These are phyloP conservation scores for Bruguiera gymnorhiza DNA, from an alignment of 345 rosid species.

Conservation along the genomic window DNA sequence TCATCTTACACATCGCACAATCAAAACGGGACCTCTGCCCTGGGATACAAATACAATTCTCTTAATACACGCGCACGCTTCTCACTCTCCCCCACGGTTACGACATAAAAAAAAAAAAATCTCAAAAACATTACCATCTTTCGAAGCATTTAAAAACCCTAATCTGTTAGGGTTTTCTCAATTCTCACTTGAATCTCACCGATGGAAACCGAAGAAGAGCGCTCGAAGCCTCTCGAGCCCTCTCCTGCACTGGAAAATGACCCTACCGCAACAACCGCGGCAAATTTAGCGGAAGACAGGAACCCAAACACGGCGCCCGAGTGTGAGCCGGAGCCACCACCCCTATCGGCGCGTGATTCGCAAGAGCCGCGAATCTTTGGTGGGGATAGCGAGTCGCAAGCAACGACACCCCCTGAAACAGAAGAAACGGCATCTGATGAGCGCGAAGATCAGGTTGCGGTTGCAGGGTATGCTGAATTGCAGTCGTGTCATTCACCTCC, in stretches of 20 bases:
- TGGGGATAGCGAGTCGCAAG: slow-evolving; percentile 12
- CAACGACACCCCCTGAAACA: slow-evolving; percentile 1
- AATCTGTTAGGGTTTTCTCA: slow-evolving; percentile 27
- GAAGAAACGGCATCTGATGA: slow-evolving; percentile 3
- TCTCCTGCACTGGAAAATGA: slow-evolving; percentile 21
- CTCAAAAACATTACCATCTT: slow-evolving; percentile 13
- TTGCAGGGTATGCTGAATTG: slow-evolving; percentile 4
- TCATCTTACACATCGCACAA: too few relatives aligned
- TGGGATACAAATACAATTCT: too few relatives aligned
- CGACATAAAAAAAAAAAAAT: too few relatives aligned
- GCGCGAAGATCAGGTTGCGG: slow-evolving; percentile 9
- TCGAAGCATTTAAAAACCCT: slow-evolving; percentile 36
- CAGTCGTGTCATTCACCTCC: neutral
- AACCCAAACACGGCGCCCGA: slow-evolving; percentile 12
- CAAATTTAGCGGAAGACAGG: neutral
- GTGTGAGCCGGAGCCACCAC: slow-evolving; percentile 10
- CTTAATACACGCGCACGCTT: too few relatives aligned
- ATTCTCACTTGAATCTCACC: neutral
- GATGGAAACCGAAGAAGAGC: slow-evolving; percentile 56
- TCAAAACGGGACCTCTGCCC: too few relatives aligned
- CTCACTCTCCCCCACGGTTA: too few relatives aligned
- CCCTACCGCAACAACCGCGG: neutral
- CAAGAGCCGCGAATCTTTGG: neutral
- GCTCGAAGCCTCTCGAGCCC: slow-evolving; percentile 16
- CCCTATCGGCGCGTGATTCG: slow-evolving; percentile 11